These are phyloP conservation scores for Podaxis sp. DNA, from an alignment of 768 basidiomycete species.

Conservation along the genomic window DNA sequence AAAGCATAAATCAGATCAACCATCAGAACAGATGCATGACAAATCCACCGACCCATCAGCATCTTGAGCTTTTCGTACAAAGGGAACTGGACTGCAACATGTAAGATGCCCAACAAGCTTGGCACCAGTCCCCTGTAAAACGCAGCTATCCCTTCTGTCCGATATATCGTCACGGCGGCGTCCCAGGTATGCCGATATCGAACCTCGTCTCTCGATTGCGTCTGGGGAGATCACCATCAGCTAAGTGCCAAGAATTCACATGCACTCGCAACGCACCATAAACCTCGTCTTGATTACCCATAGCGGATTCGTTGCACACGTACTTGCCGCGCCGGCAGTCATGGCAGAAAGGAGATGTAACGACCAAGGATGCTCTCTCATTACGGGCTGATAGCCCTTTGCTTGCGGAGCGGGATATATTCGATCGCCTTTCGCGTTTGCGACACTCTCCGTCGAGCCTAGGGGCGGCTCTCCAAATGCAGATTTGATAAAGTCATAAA, in stretches of 20 bases:
- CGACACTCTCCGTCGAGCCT: conserved; percentile 24
- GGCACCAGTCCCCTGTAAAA: conserved; percentile 96
- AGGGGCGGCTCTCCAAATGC: conserved; percentile 69
- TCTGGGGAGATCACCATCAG: conserved; percentile 44
- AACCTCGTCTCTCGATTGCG: conserved; percentile 75
- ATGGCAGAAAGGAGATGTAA: conserved; percentile 94
- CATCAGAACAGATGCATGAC: not conserved
- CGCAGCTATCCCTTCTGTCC: conserved; percentile 79
- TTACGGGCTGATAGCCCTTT: conserved; percentile 81
- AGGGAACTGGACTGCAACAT: conserved; percentile 98
- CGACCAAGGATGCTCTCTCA: conserved; percentile 82
- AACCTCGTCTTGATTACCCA: conserved; percentile 99
- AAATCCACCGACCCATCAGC: conserved; percentile 68
- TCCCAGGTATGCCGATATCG: conserved; percentile 90
- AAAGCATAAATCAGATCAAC: conserved; percentile 9
- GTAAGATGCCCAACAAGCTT: conserved; percentile 88
- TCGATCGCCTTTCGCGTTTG: conserved; percentile 35
- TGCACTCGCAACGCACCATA: conserved; percentile 62
- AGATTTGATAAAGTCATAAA: conserved; percentile 94
- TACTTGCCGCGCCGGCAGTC: conserved; percentile 92
- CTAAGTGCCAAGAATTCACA: conserved; percentile 4
- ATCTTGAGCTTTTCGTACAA: conserved; percentile 92
- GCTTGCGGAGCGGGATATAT: conserved; percentile 82
- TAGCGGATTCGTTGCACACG: conserved; percentile 90
- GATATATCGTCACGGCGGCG: conserved; percentile 87